Evolutionary conservation across 441 rosid species (phyloP).

Genomic region (Brassica hybrid): DNA sequence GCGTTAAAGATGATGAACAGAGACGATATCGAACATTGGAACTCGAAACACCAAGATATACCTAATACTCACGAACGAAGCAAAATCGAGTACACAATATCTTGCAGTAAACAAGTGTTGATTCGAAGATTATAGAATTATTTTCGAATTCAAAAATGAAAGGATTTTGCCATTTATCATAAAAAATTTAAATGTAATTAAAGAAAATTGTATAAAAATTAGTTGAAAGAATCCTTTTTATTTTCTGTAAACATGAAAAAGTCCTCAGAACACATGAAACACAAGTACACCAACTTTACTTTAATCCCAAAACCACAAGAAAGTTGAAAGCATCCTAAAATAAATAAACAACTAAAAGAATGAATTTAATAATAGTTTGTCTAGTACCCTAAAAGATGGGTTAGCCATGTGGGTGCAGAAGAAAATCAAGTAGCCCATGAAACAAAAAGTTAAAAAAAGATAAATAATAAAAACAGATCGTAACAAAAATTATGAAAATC

Average conservation of each 20-base stretch:
- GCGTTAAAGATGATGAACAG: slow-evolving; percentile 4
- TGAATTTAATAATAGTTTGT: slow-evolving; percentile 34
- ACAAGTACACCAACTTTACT: slow-evolving; percentile 18
- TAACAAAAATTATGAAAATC: slow-evolving; percentile 24
- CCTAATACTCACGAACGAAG: neutral
- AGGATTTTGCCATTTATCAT: neutral
- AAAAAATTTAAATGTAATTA: neutral
- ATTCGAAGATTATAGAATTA: neutral
- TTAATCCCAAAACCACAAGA: slow-evolving; percentile 32
- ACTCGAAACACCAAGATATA: slow-evolving; percentile 10
- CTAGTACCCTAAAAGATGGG: slow-evolving; percentile 45
- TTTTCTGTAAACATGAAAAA: neutral
- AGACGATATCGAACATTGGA: slow-evolving; percentile 22
- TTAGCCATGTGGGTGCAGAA: slow-evolving; percentile 45
- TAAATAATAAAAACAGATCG: slow-evolving; percentile 28
- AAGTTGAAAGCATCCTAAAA: slow-evolving; percentile 24
- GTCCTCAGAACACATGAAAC: slow-evolving; percentile 32
- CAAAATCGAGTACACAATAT: neutral
- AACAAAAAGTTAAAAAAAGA: slow-evolving; percentile 10
- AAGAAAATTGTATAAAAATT: neutral
- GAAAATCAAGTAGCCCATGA: slow-evolving; percentile 38
- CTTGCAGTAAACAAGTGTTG: neutral
- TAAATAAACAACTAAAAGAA: slow-evolving; percentile 29
- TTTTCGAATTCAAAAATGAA: neutral
- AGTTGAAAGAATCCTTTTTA: neutral